Base-by-base conservation (phyloP, 2,329 filamentous ascomycete species). In the Apiospora aurea region DNA sequence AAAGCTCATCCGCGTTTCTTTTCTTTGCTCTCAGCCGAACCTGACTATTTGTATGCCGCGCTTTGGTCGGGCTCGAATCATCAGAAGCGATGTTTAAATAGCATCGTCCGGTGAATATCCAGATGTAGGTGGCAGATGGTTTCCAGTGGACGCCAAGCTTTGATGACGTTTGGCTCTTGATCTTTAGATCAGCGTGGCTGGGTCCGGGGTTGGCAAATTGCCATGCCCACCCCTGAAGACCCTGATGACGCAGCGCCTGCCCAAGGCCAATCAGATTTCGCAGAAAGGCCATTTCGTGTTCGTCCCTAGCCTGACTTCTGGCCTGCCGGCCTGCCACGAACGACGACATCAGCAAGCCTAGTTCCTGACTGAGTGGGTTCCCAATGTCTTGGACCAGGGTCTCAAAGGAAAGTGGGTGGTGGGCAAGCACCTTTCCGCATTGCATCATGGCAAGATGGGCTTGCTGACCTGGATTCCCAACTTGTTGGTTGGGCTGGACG, bases 171-270 rank as follows among this genome's bases (percentile, higher is more conserved):
- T 41, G 57, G 57, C 57, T 64, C 57, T 64, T 13, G 11, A 41
- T 41, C 34, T 38, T 34, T 64, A 16, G 57, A 64, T 21, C 34
- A 21, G 21, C 18, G 57, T 64, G 57, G 57, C 57, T 64, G 57
- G 57, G 57, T 64, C 57, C 34, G 57, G 57, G 57, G 57, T 64
- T 64, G 29, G 57, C 57, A 64, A 64, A 64, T 64, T 64, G 57
- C 29, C 34, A n/a, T 21, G 53, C 57, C 57, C 67, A 49, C 43
- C 67, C 43, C 44, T 69, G 67, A 49, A 69, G 44, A 69, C 67
- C 43, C 16, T 49, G 18, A 69, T 69, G 67, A 69, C 67, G 67
- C 67, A 69, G 44, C 67, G 44, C 11, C 44, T 49, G 26, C 26
- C 26, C 67, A 6, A 47, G 43, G 18, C 67, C 67, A 69, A 69